phyloP scores from a whole-genome alignment of 306 rosid species.

The Lathyrus oleraceus region DNA sequence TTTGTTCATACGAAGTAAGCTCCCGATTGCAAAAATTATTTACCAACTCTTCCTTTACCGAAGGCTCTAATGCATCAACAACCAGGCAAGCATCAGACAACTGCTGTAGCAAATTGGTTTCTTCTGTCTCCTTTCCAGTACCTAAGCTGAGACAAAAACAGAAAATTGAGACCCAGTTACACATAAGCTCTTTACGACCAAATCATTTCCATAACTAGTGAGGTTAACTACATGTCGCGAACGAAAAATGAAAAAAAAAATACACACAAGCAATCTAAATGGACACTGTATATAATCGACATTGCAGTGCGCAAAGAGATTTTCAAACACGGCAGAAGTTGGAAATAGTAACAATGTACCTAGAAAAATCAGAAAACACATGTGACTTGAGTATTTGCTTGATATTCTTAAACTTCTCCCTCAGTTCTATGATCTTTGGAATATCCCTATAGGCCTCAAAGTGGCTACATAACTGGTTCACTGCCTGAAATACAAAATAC shows the following conservation, averaged over 20 bases:
- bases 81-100: slow-evolving; percentile 98
- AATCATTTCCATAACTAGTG: slow-evolving; percentile 11
- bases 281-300: neutral
- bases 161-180: slow-evolving; percentile 43
- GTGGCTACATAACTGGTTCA: slow-evolving; percentile 95
- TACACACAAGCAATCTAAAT: slow-evolving; percentile 13
- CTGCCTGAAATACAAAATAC: slow-evolving; percentile 71
- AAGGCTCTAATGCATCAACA: slow-evolving; percentile 96
- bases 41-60: slow-evolving; percentile 96
- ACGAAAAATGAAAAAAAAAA: neutral
- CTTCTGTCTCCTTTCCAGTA: slow-evolving; percentile 97
- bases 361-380: slow-evolving; percentile 90
- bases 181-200: slow-evolving; percentile 25
- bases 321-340: slow-evolving; percentile 30
- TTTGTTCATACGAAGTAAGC: slow-evolving; percentile 94
- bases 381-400: slow-evolving; percentile 99
- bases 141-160: slow-evolving; percentile 85
- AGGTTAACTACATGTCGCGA: slow-evolving; percentile 14
- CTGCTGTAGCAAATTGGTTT: slow-evolving; percentile 81
- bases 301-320: slow-evolving; percentile 10
- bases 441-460: slow-evolving; percentile 97
- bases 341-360: slow-evolving; percentile 52
- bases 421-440: slow-evolving; percentile 93
- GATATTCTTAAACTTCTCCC: slow-evolving; percentile 97
- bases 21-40: slow-evolving; percentile 93